These are phyloP conservation scores for Termitomyces sp. DNA, from an alignment of 768 basidiomycete species.

Conservation along the genomic window DNA sequence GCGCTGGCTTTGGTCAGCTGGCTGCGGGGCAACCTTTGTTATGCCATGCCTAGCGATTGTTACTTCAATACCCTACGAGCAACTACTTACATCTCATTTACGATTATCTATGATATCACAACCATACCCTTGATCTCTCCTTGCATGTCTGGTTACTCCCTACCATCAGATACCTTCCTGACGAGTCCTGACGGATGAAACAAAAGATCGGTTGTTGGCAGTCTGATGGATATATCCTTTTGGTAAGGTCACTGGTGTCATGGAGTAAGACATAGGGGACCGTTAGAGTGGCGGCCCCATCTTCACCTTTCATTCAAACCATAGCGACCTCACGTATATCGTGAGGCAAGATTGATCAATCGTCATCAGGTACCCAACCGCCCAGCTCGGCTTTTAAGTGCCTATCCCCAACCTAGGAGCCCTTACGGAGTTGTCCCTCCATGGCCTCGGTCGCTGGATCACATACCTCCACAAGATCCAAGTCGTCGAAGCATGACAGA, in stretches of 20 bases:
- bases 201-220: slow-evolving; percentile 12
- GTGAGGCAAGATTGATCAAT: slow-evolving; percentile 18
- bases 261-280: slow-evolving; percentile 5
- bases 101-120: slow-evolving; percentile 8
- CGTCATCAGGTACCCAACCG: slow-evolving; percentile 1
- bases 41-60: slow-evolving; percentile 7
- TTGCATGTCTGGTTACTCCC: slow-evolving; percentile 1
- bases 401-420: background rate
- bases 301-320: slow-evolving; percentile 12
- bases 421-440: slow-evolving; percentile 1
- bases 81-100: slow-evolving; percentile 12
- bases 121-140: slow-evolving; percentile 9
- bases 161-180: background rate
- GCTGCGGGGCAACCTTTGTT: slow-evolving; percentile 2
- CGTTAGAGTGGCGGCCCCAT: slow-evolving; percentile 10
- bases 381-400: background rate
- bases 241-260: slow-evolving; percentile 5
- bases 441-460: slow-evolving; percentile 16
- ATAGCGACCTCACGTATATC: slow-evolving; percentile 18
- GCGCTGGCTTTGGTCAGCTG: background rate
- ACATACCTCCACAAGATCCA: slow-evolving; percentile 14
- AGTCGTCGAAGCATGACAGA: slow-evolving; percentile 11
- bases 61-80: slow-evolving; percentile 14
- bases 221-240: slow-evolving; percentile 8
- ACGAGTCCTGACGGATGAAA: slow-evolving; percentile 1